Percentiles rank a stretch among this genome's conserved stretches.
Evolutionary conservation across 306 rosid genomes (phyloP).

Genomic region (Dryas alaskensis): DNA sequence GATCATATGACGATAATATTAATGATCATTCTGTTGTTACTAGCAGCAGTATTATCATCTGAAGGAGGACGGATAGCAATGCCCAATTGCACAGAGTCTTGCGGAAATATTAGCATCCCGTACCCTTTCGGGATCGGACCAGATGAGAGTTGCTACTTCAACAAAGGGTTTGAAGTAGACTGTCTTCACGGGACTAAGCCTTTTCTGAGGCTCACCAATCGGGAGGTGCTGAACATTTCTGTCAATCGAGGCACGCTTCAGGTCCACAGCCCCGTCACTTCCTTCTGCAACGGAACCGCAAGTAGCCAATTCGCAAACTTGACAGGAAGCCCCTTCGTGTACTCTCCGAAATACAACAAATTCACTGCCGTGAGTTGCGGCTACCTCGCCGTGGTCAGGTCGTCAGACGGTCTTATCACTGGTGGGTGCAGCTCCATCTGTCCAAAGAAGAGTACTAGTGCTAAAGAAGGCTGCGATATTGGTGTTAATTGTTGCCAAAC

Average conservation of each 20-base stretch:
- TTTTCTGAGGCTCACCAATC: neutral
- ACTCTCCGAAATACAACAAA: neutral
- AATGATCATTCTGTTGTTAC: neutral
- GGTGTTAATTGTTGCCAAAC: neutral
- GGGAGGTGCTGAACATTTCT: slow-evolving; percentile 8
- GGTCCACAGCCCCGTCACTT: neutral
- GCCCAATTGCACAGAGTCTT: neutral
- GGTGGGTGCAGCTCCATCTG: slow-evolving; percentile 33
- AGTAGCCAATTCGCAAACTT: neutral
- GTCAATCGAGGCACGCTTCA: neutral
- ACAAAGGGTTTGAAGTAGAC: slow-evolving; percentile 5
- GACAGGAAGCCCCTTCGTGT: slow-evolving; percentile 22
- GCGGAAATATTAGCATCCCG: neutral
- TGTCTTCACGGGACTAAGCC: neutral
- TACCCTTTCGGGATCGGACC: slow-evolving; percentile 18
- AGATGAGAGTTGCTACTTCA: neutral
- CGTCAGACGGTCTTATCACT: neutral
- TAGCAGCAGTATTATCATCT: no score
- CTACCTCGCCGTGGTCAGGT: neutral
- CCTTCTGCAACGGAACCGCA: neutral
- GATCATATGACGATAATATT: no score
- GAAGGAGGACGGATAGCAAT: neutral
- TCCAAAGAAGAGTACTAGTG: neutral
- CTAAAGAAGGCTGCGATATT: neutral
- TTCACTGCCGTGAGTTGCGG: slow-evolving; percentile 28